Evolutionary conservation across 2,329 filamentous ascomycete species (phyloP).

Genomic region (Nemania diffusa): DNA sequence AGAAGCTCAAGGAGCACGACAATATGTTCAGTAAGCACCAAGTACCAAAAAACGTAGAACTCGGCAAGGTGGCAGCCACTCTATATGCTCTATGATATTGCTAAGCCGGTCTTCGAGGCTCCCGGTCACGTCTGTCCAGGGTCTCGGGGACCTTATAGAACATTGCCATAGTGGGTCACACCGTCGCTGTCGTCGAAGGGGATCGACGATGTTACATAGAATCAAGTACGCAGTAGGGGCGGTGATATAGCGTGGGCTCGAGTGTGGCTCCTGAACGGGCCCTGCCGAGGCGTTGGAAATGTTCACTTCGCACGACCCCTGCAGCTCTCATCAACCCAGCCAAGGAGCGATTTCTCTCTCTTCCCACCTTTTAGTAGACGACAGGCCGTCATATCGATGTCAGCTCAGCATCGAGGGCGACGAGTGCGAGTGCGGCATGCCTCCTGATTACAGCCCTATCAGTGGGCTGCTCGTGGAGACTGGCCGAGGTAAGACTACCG

Average conservation of each 20-base stretch:
- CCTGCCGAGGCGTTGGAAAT: conserved; percentile 20
- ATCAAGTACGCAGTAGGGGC: conserved; percentile 16
- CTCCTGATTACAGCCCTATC: conserved; percentile 6
- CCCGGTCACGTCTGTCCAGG: conserved; percentile 8
- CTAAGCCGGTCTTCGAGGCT: conserved; percentile 8
- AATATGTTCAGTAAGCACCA: not conserved
- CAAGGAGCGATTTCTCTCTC: not conserved
- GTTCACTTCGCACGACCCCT: conserved; percentile 15
- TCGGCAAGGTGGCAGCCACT: not conserved
- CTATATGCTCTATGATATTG: conserved; percentile 16
- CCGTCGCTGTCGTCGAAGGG: conserved; percentile 18
- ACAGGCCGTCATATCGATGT: not conserved
- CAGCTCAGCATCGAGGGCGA: not conserved
- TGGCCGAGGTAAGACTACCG: not conserved
- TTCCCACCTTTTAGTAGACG: not conserved
- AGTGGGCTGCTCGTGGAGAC: not conserved
- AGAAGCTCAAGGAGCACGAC: not conserved
- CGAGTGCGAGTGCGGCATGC: not conserved
- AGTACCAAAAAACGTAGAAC: not conserved
- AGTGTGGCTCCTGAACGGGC: conserved; percentile 25
- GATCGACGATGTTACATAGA: conserved; percentile 28
- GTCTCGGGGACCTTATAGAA: conserved; percentile 21
- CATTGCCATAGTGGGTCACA: conserved; percentile 29
- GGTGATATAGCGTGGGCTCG: conserved; percentile 12
- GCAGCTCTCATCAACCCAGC: conserved; percentile 9